These are phyloP conservation scores for Populus tremula DNA, from an alignment of 345 rosid species.

Conservation along the genomic window DNA sequence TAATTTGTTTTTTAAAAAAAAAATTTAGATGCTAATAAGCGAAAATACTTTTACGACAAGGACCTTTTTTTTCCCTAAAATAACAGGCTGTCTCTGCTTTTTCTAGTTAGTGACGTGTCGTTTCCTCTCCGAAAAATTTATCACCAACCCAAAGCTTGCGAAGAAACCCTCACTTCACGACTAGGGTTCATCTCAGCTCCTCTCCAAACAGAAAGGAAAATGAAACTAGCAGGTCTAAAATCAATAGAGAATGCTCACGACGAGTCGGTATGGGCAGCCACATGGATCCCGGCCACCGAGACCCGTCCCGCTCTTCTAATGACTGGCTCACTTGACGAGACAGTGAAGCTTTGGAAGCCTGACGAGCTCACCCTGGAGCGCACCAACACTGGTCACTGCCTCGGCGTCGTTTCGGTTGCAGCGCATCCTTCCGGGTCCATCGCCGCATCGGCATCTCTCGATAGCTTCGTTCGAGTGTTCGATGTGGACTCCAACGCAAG, in stretches of 20 bases:
- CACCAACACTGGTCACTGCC: conserved; percentile 85
- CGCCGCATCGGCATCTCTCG: conserved; percentile 92
- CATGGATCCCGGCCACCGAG: conserved; percentile 81
- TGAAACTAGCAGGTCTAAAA: conserved; percentile 91
- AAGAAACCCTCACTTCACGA: not conserved
- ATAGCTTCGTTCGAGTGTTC: conserved; percentile 89
- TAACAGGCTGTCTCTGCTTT: too few relatives aligned
- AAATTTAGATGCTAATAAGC: too few relatives aligned
- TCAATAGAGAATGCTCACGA: conserved; percentile 79
- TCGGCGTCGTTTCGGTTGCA: conserved; percentile 91
- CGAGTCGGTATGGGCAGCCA: conserved; percentile 89
- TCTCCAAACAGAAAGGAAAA: conserved; percentile 6
- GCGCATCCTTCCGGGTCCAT: conserved; percentile 94
- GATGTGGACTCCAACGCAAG: conserved; percentile 90
- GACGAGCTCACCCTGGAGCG: conserved; percentile 76
- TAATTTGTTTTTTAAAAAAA: too few relatives aligned
- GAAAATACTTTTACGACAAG: too few relatives aligned
- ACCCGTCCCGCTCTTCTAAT: conserved; percentile 64
- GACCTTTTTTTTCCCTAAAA: too few relatives aligned
- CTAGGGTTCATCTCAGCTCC: conserved; percentile 1
- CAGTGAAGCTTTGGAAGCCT: conserved; percentile 77
- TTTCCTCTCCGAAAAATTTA: too few relatives aligned
- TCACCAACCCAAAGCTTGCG: not conserved
- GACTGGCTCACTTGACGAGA: conserved; percentile 93
- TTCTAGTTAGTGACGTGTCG: too few relatives aligned